Evolutionary conservation across 23 red algal genomes (phyloP), one percentile per base, ranked within the genome.

Genomic region (Gracilaria vermiculophylla): DNA sequence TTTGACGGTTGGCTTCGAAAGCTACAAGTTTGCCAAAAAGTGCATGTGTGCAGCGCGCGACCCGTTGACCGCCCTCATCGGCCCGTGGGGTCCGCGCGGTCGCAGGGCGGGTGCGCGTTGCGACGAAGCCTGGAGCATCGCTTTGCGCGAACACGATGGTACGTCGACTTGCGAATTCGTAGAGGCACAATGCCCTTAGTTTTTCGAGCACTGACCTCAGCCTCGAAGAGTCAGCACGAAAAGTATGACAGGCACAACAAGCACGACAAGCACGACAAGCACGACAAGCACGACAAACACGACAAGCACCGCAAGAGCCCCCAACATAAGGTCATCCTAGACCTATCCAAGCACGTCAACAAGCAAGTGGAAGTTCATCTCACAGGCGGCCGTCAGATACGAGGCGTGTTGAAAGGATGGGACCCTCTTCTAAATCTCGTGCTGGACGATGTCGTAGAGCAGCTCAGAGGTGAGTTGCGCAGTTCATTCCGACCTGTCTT

Each of bases 381-480:
- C 19, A 64, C 87, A 3, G 95, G 95, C 60, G 95, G 95, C 28
- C 67, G 95, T n/a, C 95, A 94, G 47, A 60, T 97, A 27, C 86
- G 69, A 8, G 97, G 97, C 32, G 57, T 88, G 9, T 70, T 99
- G 17, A 94, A 93, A 67, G 97, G 97, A 25, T 99, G 93, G 92
- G 97, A 99, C 69, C 87, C 88, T 25, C 72, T 99, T 24, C 82
- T 95, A 24, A 99, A 99, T 64, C 62, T 99, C 17, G 97, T 99
- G 0, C 89, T 99, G 32, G 97, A 99, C 74, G 92, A 99, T 20
- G 89, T 89, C 28, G 88, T 95, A 16, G 97, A 99, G 56, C 62
- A 95, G 31, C 28, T 97, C 15, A 25, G 95, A 29, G 95, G 95
- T 89, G 80, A 36, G 95, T 92, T 69, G 6, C 58, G 11, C 3